Conservation (phyloP, 2,329 filamentous ascomycete genomes). For the Metarhizium brunneum region DNA sequence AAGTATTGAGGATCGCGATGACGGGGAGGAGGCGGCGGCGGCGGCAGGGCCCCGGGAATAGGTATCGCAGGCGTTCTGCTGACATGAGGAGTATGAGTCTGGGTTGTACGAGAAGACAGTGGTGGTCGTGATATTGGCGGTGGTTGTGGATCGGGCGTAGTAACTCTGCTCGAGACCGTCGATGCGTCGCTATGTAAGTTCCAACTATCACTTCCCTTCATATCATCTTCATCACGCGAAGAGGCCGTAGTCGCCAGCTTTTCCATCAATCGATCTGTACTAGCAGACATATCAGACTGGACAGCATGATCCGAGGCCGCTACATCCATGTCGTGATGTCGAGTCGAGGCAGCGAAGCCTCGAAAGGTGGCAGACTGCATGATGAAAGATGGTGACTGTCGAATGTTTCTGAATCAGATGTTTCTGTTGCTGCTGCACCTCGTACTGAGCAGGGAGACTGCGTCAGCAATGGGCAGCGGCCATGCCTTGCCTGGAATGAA, state of each 20-base stretch:
- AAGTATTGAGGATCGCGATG: constrained; percentile 4
- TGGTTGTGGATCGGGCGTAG: constrained; percentile 16
- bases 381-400: background rate
- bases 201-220: constrained; percentile 17
- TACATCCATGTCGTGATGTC: background rate
- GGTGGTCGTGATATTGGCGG: constrained; percentile 8
- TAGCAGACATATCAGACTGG: background rate
- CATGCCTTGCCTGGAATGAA: constrained; percentile 6
- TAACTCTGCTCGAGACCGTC: constrained; percentile 18
- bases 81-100: constrained; percentile 8
- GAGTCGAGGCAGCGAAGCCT: background rate
- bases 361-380: background rate
- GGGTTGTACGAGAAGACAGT: constrained; percentile 7
- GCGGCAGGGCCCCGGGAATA: constrained; percentile 7
- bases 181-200: constrained; percentile 17
- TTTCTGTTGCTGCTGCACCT: constrained; percentile 1
- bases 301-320: background rate
- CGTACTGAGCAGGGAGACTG: constrained; percentile 5
- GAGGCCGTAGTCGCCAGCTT: constrained; percentile 13
- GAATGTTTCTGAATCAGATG: background rate
- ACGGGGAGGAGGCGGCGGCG: constrained; percentile 7
- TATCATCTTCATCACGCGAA: constrained; percentile 17
- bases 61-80: constrained; percentile 7
- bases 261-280: background rate
- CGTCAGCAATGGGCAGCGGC: constrained; percentile 6